Evolutionary conservation across 306 rosid genomes (phyloP).

Genomic region (Vigna radiata): DNA sequence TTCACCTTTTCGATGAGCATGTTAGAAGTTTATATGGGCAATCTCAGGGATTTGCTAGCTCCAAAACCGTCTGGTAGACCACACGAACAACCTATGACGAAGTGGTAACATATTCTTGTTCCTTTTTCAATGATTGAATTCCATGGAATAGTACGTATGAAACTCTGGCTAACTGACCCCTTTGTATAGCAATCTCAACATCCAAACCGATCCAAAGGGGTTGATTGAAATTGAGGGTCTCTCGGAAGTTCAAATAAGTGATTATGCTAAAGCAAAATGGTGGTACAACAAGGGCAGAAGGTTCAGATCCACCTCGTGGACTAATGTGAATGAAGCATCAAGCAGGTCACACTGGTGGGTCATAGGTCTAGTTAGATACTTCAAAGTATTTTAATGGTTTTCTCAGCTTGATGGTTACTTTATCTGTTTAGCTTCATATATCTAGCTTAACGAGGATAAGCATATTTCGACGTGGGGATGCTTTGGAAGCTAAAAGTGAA

Average conservation of each 20-base stretch:
- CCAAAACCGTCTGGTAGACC: slow-evolving; percentile 64
- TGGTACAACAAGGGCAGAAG: slow-evolving; percentile 86
- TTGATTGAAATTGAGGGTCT: slow-evolving; percentile 88
- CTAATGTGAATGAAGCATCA: slow-evolving; percentile 89
- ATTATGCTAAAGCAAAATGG: slow-evolving; percentile 82
- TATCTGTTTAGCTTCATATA: slow-evolving; percentile 96
- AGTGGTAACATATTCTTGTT: slow-evolving; percentile 59
- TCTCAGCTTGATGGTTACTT: slow-evolving; percentile 83
- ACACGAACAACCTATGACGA: slow-evolving; percentile 53
- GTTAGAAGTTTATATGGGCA: slow-evolving; percentile 97
- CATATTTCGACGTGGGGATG: slow-evolving; percentile 73
- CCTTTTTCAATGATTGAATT: slow-evolving; percentile 9
- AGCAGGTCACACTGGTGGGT: slow-evolving; percentile 99
- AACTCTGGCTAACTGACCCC: slow-evolving; percentile 26
- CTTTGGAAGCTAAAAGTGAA: slow-evolving; percentile 58
- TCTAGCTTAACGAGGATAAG: slow-evolving; percentile 96
- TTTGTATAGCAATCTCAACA: slow-evolving; percentile 83
- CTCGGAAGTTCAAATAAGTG: slow-evolving; percentile 77
- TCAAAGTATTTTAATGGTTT: slow-evolving; percentile 55
- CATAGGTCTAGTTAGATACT: slow-evolving; percentile 50
- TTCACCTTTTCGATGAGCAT: slow-evolving; percentile 85
- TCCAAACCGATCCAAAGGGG: slow-evolving; percentile 93
- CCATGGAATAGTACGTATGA: background rate
- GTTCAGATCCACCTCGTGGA: slow-evolving; percentile 92
- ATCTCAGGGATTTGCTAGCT: slow-evolving; percentile 77